Conservation (phyloP, 768 basidiomycete genomes). For the Kwoniella dejecticola region DNA sequence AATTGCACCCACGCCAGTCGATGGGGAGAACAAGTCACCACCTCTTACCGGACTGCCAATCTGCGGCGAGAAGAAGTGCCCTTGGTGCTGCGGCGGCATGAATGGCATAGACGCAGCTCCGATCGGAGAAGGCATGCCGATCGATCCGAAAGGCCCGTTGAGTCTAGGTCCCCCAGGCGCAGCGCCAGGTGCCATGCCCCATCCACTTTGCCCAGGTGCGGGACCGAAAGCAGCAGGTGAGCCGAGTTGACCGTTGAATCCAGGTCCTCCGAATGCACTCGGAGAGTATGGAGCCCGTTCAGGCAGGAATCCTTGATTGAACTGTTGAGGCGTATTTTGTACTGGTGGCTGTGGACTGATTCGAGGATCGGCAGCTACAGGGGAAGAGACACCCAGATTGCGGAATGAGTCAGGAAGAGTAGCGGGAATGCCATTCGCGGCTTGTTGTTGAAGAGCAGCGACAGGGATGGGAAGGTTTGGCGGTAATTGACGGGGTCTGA, state of each 20-base stretch:
- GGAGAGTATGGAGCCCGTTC: conserved; percentile 22
- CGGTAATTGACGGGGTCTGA: conserved; percentile 59
- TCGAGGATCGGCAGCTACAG: conserved; percentile 16
- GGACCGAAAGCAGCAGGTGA: conserved; percentile 18
- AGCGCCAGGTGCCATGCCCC: conserved; percentile 17
- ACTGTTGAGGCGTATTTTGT: conserved; percentile 18
- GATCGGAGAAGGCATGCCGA: conserved; percentile 37
- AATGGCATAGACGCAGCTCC: conserved; percentile 16
- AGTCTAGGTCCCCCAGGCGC: conserved; percentile 10
- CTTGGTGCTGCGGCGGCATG: conserved; percentile 26
- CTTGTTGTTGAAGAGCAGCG: conserved; percentile 21
- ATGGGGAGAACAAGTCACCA: conserved; percentile 38
- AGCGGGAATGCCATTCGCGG: conserved; percentile 19
- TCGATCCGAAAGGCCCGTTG: conserved; percentile 23
- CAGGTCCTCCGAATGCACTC: conserved; percentile 4
- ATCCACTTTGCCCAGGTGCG: conserved; percentile 20
- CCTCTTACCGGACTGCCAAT: conserved; percentile 29
- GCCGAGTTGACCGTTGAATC: conserved; percentile 7
- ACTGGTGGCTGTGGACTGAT: conserved; percentile 20
- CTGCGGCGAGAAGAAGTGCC: conserved; percentile 29
- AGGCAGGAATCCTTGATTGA: conserved; percentile 24
- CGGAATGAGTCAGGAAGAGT: conserved; percentile 27
- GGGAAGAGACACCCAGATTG: conserved; percentile 18
- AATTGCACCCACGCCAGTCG: conserved; percentile 40
- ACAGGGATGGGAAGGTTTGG: conserved; percentile 57